Evolutionary conservation across 2,329 filamentous ascomycete species (phyloP).

Genomic region (Claviceps pusilla): DNA sequence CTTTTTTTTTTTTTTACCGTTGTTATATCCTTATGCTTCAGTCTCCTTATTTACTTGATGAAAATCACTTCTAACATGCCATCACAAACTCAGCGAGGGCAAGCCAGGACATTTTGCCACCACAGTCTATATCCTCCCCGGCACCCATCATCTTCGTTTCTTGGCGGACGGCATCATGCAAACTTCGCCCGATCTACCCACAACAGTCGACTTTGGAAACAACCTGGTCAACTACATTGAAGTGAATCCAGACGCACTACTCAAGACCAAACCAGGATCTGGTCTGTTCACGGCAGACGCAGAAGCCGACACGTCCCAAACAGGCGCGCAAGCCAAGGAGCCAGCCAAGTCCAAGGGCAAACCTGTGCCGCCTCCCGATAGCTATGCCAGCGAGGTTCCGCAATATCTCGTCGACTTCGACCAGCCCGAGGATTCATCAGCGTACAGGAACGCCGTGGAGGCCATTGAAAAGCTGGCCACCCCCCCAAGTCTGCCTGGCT

Average conservation of each 20-base stretch:
- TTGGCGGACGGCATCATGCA: conserved; percentile 88
- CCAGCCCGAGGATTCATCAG: conserved; percentile 60
- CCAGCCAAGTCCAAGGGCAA: conserved; percentile 36
- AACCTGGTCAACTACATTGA: conserved; percentile 98
- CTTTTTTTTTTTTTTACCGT: too few species aligned
- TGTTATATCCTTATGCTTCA: too few species aligned
- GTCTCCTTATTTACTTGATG: background rate
- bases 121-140: conserved; percentile 69
- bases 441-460: conserved; percentile 58
- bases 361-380: conserved; percentile 36
- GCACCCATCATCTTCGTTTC: conserved; percentile 94
- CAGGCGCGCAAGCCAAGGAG: conserved; percentile 21
- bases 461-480: conserved; percentile 68
- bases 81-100: conserved; percentile 26
- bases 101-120: conserved; percentile 55
- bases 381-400: conserved; percentile 63
- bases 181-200: conserved; percentile 73
- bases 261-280: conserved; percentile 14
- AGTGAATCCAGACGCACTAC: conserved; percentile 56
- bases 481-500: conserved; percentile 75
- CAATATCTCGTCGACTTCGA: conserved; percentile 79
- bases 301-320: conserved; percentile 1
- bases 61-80: background rate
- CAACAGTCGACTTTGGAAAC: conserved; percentile 94
- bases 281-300: conserved; percentile 6